These are phyloP conservation scores for Talaromyces adpressus DNA, from an alignment of 495 filamentous ascomycete genomes.

Conservation along the genomic window DNA sequence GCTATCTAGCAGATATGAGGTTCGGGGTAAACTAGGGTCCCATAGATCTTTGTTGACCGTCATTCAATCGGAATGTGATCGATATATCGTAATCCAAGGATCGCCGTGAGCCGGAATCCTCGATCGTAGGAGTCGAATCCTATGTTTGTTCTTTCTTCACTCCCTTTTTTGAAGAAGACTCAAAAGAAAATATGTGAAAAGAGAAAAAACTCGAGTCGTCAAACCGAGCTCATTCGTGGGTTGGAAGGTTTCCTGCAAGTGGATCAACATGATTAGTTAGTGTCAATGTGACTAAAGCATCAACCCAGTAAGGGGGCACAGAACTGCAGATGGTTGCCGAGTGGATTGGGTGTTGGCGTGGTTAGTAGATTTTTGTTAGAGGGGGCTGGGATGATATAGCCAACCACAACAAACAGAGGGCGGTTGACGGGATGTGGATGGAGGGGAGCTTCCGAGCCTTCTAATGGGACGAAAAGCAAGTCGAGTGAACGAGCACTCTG, in stretches of 20 bases:
- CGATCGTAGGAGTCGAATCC: not conserved
- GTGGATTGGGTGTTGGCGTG: not conserved
- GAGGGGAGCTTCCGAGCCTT: constrained; percentile 1
- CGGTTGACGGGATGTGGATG: constrained; percentile 7
- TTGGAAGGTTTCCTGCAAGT: not conserved
- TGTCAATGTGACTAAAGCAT: constrained; percentile 1
- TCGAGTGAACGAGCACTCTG: not conserved
- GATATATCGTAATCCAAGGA: not conserved
- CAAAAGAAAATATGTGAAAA: not conserved
- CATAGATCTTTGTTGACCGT: not conserved
- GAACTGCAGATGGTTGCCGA: not conserved
- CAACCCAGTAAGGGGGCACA: constrained; percentile 2
- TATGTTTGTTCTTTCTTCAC: not conserved
- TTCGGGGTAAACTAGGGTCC: not conserved
- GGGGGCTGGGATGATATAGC: constrained; percentile 1
- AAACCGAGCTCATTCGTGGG: constrained; percentile 1
- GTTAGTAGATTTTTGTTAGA: not conserved
- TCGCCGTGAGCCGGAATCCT: not conserved
- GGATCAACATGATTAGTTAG: constrained; percentile 3
- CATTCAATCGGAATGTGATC: constrained; percentile 2
- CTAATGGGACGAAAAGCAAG: constrained; percentile 7
- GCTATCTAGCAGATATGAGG: not conserved
- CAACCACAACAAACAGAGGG: constrained; percentile 8
- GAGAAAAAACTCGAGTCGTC: not conserved
- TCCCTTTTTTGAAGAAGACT: not conserved